Base-by-base conservation (phyloP, 176 grass and related monocot genomes). In the Paspalum vaginatum region DNA sequence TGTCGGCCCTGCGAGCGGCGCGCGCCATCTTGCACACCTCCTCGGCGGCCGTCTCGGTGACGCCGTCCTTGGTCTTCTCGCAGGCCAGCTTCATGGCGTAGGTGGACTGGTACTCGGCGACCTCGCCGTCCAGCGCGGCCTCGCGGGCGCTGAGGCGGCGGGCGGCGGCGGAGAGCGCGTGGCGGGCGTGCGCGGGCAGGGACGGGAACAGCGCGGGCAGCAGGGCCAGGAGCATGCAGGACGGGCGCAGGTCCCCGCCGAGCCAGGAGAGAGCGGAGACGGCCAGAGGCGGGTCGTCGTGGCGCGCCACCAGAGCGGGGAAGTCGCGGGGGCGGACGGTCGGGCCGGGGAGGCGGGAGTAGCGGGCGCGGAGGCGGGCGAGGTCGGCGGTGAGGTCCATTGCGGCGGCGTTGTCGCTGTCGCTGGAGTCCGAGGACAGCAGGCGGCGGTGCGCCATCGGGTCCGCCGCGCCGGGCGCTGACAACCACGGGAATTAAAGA, bases 31-130 rank as follows among this genome's bases (percentile, higher is more conserved):
- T 87, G 85, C 64, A 72, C 39, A 72, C 61, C 74, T 87, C 85
- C 57, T 72, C 73, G 39, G 56, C 85, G 7, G 82, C 82, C 20
- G 39, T 89, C 81, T 81, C 87, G 11, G 87, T 82, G 24, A 89
- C 64, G 38, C 70, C 61, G 8, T 85, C 82, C 77, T 81, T 85
- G 82, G 61, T 84, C 76, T 84, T 79, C 76, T 84, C 81, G 81
- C 22, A 37, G 20, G 87, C 82, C 15, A 89, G 82, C 87, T 89
- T 89, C 62, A 81, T 69, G 45, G 82, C 87, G 70, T 85, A 85
- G 38, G 87, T 89, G 77, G 87, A 75, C 56, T 89, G 82, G 87
- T 89, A 89, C 87, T 89, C 82, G 53, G 87, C 56, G 15, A 89
- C 87, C 87, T 89, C 82, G 47, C 82, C 82, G 63, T 89, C 82